Conservation (phyloP, 371 early-diverging fungal species). For the Actinomucor elegans region DNA sequence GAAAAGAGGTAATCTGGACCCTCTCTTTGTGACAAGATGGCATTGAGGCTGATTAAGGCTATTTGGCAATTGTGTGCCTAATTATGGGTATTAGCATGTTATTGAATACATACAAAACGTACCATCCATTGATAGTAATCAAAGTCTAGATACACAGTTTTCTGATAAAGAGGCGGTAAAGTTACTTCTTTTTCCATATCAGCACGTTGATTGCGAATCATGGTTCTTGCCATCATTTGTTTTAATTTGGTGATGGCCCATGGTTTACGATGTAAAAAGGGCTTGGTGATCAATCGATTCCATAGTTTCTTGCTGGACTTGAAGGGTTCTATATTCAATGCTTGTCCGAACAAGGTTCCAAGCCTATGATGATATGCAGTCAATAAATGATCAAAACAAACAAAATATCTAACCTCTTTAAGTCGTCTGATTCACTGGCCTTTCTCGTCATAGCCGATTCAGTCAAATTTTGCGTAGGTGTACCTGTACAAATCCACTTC, state of each 20-base stretch:
- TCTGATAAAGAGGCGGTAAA: constrained; percentile 63
- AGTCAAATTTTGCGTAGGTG: constrained; percentile 62
- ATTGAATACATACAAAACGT: no score
- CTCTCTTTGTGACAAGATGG: constrained; percentile 57
- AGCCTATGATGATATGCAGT: constrained; percentile 30
- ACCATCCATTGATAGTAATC: constrained; percentile 59
- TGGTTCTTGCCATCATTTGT: constrained; percentile 56
- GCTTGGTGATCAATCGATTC: constrained; percentile 33
- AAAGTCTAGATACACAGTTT: constrained; percentile 53
- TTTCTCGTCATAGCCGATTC: constrained; percentile 29
- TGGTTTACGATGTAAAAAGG: constrained; percentile 41
- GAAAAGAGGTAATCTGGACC: constrained; percentile 76
- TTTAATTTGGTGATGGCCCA: constrained; percentile 41
- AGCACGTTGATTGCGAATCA: constrained; percentile 65
- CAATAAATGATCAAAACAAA: constrained; percentile 1
- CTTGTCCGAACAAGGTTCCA: constrained; percentile 45
- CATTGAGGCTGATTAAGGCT: constrained; percentile 66
- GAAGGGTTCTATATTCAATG: constrained; percentile 56
- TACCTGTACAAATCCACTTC: constrained; percentile 79
- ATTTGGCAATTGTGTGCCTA: constrained; percentile 64
- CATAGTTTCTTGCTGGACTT: constrained; percentile 36
- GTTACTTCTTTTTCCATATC: constrained; percentile 55
- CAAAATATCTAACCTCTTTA: constrained; percentile 20
- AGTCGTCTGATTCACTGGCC: constrained; percentile 18
- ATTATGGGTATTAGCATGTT: no score